These are phyloP conservation scores for Backusella morwellensis DNA, from an alignment of 192 early-diverging fungal genomes.

Conservation along the genomic window DNA sequence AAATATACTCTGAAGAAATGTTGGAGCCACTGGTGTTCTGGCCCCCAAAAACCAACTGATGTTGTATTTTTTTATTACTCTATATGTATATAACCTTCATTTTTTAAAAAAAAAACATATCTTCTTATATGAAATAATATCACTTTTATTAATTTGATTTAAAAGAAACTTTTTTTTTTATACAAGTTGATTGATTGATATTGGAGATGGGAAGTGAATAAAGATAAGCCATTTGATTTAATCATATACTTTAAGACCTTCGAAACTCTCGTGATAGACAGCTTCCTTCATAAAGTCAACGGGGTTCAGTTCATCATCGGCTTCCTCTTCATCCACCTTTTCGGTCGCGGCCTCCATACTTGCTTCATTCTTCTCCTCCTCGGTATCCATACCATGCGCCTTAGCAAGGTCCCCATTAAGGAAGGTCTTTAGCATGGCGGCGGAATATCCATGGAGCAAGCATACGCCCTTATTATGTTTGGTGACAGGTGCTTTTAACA, in stretches of 20 bases:
- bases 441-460: conserved; percentile 45
- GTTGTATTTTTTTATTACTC: too few relatives aligned
- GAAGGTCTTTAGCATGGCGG: conserved; percentile 45
- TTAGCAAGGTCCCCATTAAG: conserved; percentile 27
- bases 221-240: not conserved
- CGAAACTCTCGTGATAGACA: conserved; percentile 1
- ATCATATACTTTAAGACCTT: conserved; percentile 1
- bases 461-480: conserved; percentile 31
- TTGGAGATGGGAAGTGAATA: too few relatives aligned
- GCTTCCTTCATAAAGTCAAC: conserved; percentile 29
- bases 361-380: not conserved
- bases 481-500: conserved; percentile 34
- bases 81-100: too few relatives aligned
- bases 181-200: too few relatives aligned
- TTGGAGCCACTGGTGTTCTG: too few relatives aligned
- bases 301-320: not conserved
- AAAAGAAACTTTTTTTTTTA: too few relatives aligned
- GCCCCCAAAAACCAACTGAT: too few relatives aligned
- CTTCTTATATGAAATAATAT: too few relatives aligned
- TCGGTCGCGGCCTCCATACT: not conserved
- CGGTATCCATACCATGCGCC: not conserved
- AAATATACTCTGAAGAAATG: too few relatives aligned
- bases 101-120: too few relatives aligned
- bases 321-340: not conserved
- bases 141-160: too few relatives aligned